Percentiles rank a stretch among this genome's conserved stretches.
Evolutionary conservation across 1,139 yeast genomes (phyloP).

Genomic region (Candida smagusa): DNA sequence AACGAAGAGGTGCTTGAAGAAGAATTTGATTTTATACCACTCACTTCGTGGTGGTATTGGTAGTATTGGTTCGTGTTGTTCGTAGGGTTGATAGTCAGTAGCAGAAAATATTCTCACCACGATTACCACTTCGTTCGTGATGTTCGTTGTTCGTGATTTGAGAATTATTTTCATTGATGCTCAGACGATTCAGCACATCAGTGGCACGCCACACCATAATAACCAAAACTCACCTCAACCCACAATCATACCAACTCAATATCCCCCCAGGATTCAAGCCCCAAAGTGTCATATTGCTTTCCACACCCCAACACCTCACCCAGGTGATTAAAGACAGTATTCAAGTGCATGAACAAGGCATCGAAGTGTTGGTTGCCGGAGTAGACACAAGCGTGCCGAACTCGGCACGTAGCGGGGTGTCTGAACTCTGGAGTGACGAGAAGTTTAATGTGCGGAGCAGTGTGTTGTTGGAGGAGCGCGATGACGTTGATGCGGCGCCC

Average conservation of each 20-base stretch:
- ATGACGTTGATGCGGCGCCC: slow-evolving; percentile 21
- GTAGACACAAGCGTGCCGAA: slow-evolving; percentile 43
- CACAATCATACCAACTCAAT: slow-evolving; percentile 8
- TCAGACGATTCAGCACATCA: slow-evolving; percentile 3
- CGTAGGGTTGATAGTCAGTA: too few relatives aligned
- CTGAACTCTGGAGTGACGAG: slow-evolving; percentile 47
- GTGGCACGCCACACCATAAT: neutral
- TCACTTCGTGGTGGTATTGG: too few relatives aligned
- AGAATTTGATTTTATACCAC: too few relatives aligned
- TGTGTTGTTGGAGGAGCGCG: slow-evolving; percentile 21
- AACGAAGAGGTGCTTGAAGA: too few relatives aligned
- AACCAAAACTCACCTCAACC: slow-evolving; percentile 11
- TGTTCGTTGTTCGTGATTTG: too few relatives aligned
- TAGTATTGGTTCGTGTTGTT: too few relatives aligned
- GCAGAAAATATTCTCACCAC: too few relatives aligned
- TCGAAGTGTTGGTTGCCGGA: slow-evolving; percentile 50
- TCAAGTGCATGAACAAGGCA: slow-evolving; percentile 16
- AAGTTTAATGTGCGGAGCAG: slow-evolving; percentile 22
- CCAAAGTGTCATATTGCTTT: slow-evolving; percentile 19
- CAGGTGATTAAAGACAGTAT: slow-evolving; percentile 32
- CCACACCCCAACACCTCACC: slow-evolving; percentile 45
- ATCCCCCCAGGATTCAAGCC: slow-evolving; percentile 9
- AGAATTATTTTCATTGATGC: neutral
- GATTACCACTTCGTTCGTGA: too few relatives aligned
- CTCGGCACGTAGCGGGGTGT: slow-evolving; percentile 39